These are phyloP conservation scores for Candida maltosa DNA, from an alignment of 805 yeast species.

Conservation along the genomic window DNA sequence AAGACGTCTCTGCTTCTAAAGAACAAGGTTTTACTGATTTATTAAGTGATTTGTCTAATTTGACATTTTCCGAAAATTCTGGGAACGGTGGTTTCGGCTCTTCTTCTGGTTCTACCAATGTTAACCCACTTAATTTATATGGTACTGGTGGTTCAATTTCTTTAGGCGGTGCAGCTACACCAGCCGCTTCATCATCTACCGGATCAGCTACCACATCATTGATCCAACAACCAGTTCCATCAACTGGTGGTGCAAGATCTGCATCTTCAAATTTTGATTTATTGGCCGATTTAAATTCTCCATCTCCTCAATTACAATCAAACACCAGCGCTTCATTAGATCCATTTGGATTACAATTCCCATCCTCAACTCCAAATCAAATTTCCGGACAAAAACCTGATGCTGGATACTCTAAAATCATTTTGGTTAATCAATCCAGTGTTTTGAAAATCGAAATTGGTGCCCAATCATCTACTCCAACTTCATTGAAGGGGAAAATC, in stretches of 20 bases:
- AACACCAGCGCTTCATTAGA: slow-evolving; percentile 24
- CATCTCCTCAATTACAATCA: slow-evolving; percentile 35
- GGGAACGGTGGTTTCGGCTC: background rate
- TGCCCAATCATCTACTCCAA: slow-evolving; percentile 30
- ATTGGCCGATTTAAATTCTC: slow-evolving; percentile 36
- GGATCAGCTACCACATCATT: slow-evolving; percentile 12
- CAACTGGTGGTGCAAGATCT: background rate
- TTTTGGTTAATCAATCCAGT: slow-evolving; percentile 40
- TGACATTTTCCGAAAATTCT: slow-evolving; percentile 48
- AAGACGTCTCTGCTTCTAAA: slow-evolving; percentile 29
- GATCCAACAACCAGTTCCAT: slow-evolving; percentile 11
- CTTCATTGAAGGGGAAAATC: slow-evolving; percentile 41
- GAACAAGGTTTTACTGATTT: slow-evolving; percentile 59
- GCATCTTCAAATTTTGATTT: slow-evolving; percentile 19
- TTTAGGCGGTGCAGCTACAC: slow-evolving; percentile 17
- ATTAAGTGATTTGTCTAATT: slow-evolving; percentile 64
- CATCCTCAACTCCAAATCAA: slow-evolving; percentile 30
- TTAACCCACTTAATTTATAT: slow-evolving; percentile 33
- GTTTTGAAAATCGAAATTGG: slow-evolving; percentile 49
- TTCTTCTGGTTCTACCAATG: slow-evolving; percentile 9
- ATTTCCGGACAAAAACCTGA: slow-evolving; percentile 12
- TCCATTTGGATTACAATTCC: slow-evolving; percentile 40
- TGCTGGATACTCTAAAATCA: slow-evolving; percentile 15
- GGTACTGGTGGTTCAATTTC: slow-evolving; percentile 55
- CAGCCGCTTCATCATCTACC: slow-evolving; percentile 5